Percentiles rank a stretch among this genome's conserved stretches.
Evolutionary conservation across 2,329 filamentous ascomycete genomes (phyloP).

Genomic region (Ramularia collo-cygni): DNA sequence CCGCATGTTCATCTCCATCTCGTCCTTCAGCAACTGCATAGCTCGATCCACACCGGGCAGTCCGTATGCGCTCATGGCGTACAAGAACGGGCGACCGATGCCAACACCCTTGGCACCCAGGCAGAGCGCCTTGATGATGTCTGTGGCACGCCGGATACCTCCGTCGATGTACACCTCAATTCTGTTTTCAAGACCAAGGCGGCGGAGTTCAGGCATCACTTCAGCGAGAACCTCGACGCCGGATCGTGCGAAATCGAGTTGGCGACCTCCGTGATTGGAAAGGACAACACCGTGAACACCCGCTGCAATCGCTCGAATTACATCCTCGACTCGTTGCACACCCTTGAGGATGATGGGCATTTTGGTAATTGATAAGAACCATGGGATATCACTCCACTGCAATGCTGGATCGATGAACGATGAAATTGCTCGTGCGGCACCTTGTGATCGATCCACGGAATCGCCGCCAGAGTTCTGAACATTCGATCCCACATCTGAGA

Average conservation of each 20-base stretch:
- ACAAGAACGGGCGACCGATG: conserved; percentile 90
- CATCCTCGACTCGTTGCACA: conserved; percentile 92
- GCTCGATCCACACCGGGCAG: conserved; percentile 80
- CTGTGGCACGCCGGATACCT: conserved; percentile 80
- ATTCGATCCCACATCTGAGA: conserved; percentile 64
- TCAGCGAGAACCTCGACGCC: conserved; percentile 87
- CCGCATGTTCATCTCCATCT: conserved; percentile 99
- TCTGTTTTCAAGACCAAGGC: conserved; percentile 63
- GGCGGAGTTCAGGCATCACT: conserved; percentile 72
- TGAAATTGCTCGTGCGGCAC: conserved; percentile 88
- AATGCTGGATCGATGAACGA: conserved; percentile 87
- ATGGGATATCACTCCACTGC: conserved; percentile 79
- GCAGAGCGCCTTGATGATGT: conserved; percentile 92
- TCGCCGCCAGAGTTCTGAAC: conserved; percentile 65
- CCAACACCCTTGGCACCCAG: conserved; percentile 87
- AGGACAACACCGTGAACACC: conserved; percentile 81
- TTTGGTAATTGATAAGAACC: conserved; percentile 82
- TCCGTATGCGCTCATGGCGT: conserved; percentile 92
- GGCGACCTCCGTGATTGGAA: conserved; percentile 91
- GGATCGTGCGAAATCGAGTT: conserved; percentile 85
- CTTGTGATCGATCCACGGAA: conserved; percentile 77
- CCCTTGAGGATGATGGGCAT: conserved; percentile 98
- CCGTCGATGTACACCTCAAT: conserved; percentile 83
- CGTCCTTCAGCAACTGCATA: conserved; percentile 68
- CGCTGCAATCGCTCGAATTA: conserved; percentile 68